Evolutionary conservation across 2,329 filamentous ascomycete genomes (phyloP).

Genomic region (Chaetomiaceae sp.): DNA sequence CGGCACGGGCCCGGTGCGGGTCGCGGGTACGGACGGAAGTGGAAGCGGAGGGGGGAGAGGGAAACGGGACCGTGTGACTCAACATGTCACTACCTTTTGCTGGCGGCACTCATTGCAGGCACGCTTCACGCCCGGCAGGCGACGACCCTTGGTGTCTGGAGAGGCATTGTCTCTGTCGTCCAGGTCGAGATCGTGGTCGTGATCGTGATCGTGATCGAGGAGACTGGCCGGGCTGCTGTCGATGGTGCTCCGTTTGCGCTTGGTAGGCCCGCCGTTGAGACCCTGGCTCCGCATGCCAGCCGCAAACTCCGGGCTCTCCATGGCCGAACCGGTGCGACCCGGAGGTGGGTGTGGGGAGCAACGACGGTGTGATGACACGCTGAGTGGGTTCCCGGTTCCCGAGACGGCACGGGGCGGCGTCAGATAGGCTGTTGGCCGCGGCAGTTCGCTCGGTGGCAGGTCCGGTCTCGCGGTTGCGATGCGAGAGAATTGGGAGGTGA

Average conservation of each 20-base stretch:
- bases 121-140: constrained; percentile 67
- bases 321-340: constrained; percentile 20
- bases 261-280: constrained; percentile 40
- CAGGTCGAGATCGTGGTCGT: constrained; percentile 55
- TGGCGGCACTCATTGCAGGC: constrained; percentile 83
- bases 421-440: constrained; percentile 25
- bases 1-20: constrained; percentile 4
- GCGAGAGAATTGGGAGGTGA: constrained; percentile 24
- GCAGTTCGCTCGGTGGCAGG: constrained; percentile 24
- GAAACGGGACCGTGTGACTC: constrained; percentile 39
- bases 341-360: constrained; percentile 9
- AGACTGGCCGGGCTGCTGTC: constrained; percentile 61
- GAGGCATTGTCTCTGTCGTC: constrained; percentile 41
- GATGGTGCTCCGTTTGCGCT: constrained; percentile 58
- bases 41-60: constrained; percentile 1
- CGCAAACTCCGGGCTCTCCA: constrained; percentile 37
- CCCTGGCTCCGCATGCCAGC: constrained; percentile 40
- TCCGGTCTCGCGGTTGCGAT: constrained; percentile 30
- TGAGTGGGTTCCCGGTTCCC: constrained; percentile 21
- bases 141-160: constrained; percentile 31
- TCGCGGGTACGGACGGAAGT: constrained; percentile 1
- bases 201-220: constrained; percentile 55
- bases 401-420: constrained; percentile 23
- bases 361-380: constrained; percentile 5
- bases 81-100: constrained; percentile 59